These are phyloP conservation scores for Xerocomus brunneocitrinus DNA, from an alignment of 768 basidiomycete species.

Conservation along the genomic window DNA sequence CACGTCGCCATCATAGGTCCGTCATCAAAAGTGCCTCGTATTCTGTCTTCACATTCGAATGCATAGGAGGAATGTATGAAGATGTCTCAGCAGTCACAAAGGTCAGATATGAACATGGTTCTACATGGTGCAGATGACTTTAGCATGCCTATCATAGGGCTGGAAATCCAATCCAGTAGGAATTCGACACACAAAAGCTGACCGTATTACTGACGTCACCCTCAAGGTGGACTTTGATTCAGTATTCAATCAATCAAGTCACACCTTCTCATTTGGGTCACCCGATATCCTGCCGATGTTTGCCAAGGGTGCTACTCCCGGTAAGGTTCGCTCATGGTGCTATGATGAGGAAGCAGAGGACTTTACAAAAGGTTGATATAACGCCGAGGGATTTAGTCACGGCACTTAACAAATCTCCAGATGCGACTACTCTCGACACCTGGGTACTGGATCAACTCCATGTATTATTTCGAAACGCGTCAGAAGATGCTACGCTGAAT, in stretches of 20 bases:
- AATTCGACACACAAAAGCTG: background rate
- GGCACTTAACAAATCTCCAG: slow-evolving; percentile 30
- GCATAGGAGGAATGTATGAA: slow-evolving; percentile 84
- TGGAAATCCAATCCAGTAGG: slow-evolving; percentile 82
- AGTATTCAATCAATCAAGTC: slow-evolving; percentile 76
- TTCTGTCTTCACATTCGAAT: slow-evolving; percentile 4
- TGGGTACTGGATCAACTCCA: slow-evolving; percentile 78
- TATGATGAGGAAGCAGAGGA: slow-evolving; percentile 79
- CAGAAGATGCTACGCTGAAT: slow-evolving; percentile 45
- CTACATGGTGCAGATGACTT: slow-evolving; percentile 4
- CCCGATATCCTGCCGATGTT: slow-evolving; percentile 92
- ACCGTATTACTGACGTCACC: slow-evolving; percentile 1
- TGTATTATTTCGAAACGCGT: slow-evolving; percentile 58
- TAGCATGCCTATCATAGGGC: slow-evolving; percentile 41
- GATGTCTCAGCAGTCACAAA: slow-evolving; percentile 86
- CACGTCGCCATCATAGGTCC: slow-evolving; percentile 84
- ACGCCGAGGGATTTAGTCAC: background rate
- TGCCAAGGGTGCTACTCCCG: slow-evolving; percentile 61
- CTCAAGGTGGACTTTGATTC: slow-evolving; percentile 74
- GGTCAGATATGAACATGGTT: slow-evolving; percentile 34
- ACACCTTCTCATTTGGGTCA: slow-evolving; percentile 80
- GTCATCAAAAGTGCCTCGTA: slow-evolving; percentile 3
- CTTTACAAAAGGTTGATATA: slow-evolving; percentile 68
- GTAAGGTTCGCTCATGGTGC: slow-evolving; percentile 69
- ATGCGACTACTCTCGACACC: slow-evolving; percentile 70